These are phyloP conservation scores for Mariannaea elegans DNA, from an alignment of 2,329 filamentous ascomycete species.

Conservation along the genomic window DNA sequence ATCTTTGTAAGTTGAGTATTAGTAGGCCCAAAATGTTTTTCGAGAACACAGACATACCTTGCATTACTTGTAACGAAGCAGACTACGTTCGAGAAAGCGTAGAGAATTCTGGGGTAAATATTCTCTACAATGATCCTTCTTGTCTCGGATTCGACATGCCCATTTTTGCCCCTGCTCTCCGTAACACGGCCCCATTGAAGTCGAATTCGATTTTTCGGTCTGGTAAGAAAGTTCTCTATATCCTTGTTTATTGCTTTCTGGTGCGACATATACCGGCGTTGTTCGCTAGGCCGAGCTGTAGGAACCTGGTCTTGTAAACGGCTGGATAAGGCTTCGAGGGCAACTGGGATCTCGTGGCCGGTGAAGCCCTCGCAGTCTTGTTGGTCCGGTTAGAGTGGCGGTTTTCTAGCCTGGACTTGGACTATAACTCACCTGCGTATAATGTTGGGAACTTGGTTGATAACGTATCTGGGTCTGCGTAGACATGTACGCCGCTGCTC, in stretches of 20 bases:
- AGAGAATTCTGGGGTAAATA: conserved; percentile 24
- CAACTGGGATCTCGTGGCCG: neutral
- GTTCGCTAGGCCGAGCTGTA: neutral
- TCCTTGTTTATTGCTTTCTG: neutral
- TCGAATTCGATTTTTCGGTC: neutral
- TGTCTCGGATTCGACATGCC: conserved; percentile 1
- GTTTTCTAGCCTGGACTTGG: neutral
- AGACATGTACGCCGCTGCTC: conserved; percentile 26
- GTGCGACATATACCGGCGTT: neutral
- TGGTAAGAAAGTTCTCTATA: neutral
- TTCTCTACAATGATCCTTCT: conserved; percentile 6
- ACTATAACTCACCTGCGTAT: conserved; percentile 15
- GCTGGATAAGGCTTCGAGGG: neutral
- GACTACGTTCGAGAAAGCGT: conserved; percentile 22
- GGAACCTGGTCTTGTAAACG: neutral
- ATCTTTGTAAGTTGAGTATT: neutral
- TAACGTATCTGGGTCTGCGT: conserved; percentile 15
- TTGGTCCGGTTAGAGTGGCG: neutral
- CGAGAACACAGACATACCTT: conserved; percentile 6
- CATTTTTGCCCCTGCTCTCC: neutral
- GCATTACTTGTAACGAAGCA: conserved; percentile 24
- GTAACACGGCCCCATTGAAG: neutral
- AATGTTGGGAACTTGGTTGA: conserved; percentile 10
- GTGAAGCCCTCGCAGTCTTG: neutral
- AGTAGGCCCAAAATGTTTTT: neutral